Conservation (phyloP, 805 yeast species). For the Kuraishia capsulata region DNA sequence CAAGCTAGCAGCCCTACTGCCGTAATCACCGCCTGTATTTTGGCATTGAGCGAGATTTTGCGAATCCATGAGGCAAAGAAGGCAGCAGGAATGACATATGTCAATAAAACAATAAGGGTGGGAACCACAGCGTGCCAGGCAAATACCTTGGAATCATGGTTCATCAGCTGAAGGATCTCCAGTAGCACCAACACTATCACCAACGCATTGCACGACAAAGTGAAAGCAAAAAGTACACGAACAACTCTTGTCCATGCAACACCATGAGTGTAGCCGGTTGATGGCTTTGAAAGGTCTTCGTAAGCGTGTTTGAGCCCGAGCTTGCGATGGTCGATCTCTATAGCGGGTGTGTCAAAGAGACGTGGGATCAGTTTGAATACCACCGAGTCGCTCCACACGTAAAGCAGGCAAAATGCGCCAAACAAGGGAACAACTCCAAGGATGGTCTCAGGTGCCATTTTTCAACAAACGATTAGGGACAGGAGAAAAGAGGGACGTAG, state of each 20-base stretch:
- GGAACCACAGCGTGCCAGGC: slow-evolving; percentile 31
- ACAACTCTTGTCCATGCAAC: background rate
- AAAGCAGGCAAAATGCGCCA: slow-evolving; percentile 2
- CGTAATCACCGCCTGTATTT: background rate
- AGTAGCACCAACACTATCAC: slow-evolving; percentile 17
- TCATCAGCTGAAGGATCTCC: slow-evolving; percentile 16
- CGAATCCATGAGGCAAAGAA: slow-evolving; percentile 22
- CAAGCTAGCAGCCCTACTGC: background rate
- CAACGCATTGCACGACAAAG: slow-evolving; percentile 18
- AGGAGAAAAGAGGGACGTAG: too few relatives aligned
- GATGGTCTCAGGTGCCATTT: too few relatives aligned
- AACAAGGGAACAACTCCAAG: slow-evolving; percentile 9
- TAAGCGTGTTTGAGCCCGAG: slow-evolving; percentile 4
- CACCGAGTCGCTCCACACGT: slow-evolving; percentile 4
- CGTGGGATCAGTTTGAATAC: slow-evolving; percentile 6
- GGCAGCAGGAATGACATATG: slow-evolving; percentile 34
- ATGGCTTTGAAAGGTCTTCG: background rate
- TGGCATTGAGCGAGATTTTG: slow-evolving; percentile 8
- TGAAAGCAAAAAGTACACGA: slow-evolving; percentile 1
- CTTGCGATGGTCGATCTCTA: slow-evolving; percentile 4
- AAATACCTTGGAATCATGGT: slow-evolving; percentile 16
- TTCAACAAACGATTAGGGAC: too few relatives aligned
- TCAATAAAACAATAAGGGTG: slow-evolving; percentile 26
- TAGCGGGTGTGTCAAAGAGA: slow-evolving; percentile 6
- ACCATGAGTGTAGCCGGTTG: background rate